These are phyloP conservation scores for Thermothelomyces thermophilus DNA, from an alignment of 2,329 filamentous ascomycete genomes.

Conservation along the genomic window DNA sequence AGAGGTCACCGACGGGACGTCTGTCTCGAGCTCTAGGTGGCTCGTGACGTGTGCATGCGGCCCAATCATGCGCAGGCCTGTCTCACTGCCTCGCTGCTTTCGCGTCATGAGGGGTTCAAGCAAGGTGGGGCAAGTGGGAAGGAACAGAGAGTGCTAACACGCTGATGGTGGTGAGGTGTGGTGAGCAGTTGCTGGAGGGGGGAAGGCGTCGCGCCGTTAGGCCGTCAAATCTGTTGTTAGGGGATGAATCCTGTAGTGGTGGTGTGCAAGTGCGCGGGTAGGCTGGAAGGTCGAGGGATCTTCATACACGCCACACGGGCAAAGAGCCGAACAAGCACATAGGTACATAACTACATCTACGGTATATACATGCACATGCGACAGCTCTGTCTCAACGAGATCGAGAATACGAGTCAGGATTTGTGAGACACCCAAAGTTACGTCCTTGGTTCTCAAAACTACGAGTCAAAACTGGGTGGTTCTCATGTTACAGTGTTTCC, in stretches of 20 bases:
- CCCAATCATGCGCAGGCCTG: conserved; percentile 23
- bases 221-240: not conserved
- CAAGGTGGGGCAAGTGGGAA: conserved; percentile 5
- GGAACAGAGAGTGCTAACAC: not conserved
- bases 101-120: conserved; percentile 10
- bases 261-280: not conserved
- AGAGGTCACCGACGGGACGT: not conserved
- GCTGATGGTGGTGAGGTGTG: not conserved
- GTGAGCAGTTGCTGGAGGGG: not conserved
- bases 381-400: no score
- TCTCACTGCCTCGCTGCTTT: conserved; percentile 14
- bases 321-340: no score
- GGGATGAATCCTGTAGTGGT: not conserved
- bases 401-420: no score
- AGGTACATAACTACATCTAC: no score
- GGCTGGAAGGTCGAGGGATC: no score
- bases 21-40: not conserved
- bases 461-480: no score
- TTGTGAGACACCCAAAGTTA: no score
- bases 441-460: no score
- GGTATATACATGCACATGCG: no score
- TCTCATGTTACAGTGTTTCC: no score
- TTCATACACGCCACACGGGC: not conserved
- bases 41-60: conserved; percentile 19
- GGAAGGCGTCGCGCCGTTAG: not conserved